phyloP scores from a whole-genome alignment of 2,329 filamentous ascomycete species.

The Ceratocystis lukuohia region DNA sequence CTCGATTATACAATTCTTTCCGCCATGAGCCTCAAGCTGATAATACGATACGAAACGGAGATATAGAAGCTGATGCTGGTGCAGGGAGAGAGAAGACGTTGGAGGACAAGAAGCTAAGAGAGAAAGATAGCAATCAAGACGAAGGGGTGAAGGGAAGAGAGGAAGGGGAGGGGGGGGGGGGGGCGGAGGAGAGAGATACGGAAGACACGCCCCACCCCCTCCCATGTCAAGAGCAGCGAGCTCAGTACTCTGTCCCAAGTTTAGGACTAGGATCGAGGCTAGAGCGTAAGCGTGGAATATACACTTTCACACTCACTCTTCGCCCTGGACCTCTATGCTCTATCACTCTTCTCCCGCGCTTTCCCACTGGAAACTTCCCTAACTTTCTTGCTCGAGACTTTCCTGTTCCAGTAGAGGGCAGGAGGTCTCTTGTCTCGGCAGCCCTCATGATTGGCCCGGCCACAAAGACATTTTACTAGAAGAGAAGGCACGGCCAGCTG shows the following conservation, averaged over 20 bases:
- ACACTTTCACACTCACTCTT: background rate
- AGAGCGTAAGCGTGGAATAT: background rate
- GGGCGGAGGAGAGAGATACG: background rate
- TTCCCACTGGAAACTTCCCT: background rate
- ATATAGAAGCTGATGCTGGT: background rate
- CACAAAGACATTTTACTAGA: background rate
- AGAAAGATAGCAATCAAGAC: background rate
- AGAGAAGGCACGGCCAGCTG: background rate
- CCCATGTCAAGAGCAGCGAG: background rate
- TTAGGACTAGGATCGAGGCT: background rate
- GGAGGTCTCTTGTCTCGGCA: background rate
- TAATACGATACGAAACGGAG: too few relatives aligned
- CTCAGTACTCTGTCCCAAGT: background rate
- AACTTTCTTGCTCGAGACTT: background rate
- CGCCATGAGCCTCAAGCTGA: too few relatives aligned
- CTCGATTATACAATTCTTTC: background rate
- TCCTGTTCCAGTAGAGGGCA: background rate
- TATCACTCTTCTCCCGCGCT: background rate
- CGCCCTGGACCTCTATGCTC: background rate
- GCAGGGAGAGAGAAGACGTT: background rate
- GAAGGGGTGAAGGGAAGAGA: background rate
- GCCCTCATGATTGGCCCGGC: conserved; percentile 2
- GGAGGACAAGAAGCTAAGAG: background rate
- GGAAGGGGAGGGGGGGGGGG: too few relatives aligned
- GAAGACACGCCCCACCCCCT: background rate